Evolutionary conservation across 495 filamentous ascomycete genomes (phyloP).

Genomic region (Darksidea phi): DNA sequence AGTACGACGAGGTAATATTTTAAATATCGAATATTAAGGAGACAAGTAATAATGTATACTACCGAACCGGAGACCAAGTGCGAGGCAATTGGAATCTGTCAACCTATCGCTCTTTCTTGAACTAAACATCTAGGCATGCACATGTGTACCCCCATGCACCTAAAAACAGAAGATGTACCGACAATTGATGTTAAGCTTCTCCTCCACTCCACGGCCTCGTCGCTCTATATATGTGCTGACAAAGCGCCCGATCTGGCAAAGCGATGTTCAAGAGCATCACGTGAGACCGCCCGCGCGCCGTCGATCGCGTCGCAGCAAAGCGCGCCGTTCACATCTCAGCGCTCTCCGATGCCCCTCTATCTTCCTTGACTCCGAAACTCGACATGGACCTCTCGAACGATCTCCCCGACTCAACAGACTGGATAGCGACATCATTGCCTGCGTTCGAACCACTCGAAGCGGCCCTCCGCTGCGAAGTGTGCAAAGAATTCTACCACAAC

Average conservation of each 20-base stretch:
- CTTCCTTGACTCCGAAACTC: background rate
- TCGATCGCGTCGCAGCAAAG: constrained; percentile 1
- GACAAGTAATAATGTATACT: too few species aligned
- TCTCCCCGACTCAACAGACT: constrained; percentile 88
- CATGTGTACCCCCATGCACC: too few species aligned
- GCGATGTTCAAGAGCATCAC: background rate
- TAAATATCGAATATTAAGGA: too few species aligned
- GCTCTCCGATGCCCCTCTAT: background rate
- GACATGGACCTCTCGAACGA: constrained; percentile 46
- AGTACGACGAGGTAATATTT: too few species aligned
- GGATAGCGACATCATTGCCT: constrained; percentile 75
- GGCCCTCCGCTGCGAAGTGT: constrained; percentile 88
- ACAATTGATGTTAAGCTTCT: constrained; percentile 8
- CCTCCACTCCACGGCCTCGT: background rate
- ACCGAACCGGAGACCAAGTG: too few species aligned
- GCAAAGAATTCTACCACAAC: constrained; percentile 93
- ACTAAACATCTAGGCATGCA: too few species aligned
- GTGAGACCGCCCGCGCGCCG: constrained; percentile 10
- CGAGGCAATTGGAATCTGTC: too few species aligned
- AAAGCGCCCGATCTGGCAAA: constrained; percentile 5
- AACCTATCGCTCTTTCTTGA: too few species aligned
- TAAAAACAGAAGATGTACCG: background rate
- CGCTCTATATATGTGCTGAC: background rate
- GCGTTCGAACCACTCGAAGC: constrained; percentile 75
- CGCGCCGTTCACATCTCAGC: constrained; percentile 9